phyloP scores from a whole-genome alignment of 2,329 filamentous ascomycete genomes.

The Colletotrichum agaves region DNA sequence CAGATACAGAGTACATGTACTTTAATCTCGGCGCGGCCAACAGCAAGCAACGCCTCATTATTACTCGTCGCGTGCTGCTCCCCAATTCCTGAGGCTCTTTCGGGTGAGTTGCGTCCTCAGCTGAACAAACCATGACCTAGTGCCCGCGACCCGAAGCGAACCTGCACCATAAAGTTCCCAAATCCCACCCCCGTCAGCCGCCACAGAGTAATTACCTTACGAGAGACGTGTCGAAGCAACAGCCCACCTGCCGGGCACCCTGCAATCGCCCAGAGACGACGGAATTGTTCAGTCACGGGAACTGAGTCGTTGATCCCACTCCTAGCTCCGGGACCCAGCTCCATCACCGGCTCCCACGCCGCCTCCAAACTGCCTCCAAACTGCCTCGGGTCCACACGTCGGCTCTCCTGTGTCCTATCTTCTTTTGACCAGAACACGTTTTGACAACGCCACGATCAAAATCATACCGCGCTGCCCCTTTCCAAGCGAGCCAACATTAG shows the following conservation, averaged over 20 bases:
- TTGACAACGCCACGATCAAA: slow-evolving; percentile 5
- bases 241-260: too few species aligned
- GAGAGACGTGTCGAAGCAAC: too few species aligned
- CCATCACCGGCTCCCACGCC: not conserved
- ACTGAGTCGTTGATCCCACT: slow-evolving; percentile 27
- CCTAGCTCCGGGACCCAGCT: slow-evolving; percentile 17
- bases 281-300: slow-evolving; percentile 20
- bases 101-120: slow-evolving; percentile 1
- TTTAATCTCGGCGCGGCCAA: slow-evolving; percentile 17
- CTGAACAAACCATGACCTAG: not conserved
- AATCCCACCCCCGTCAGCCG: too few species aligned
- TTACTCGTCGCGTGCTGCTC: not conserved
- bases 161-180: not conserved
- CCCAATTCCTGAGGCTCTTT: not conserved
- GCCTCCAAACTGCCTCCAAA: not conserved
- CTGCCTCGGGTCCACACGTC: too few species aligned
- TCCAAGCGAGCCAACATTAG: not conserved
- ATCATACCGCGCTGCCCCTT: not conserved
- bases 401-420: not conserved
- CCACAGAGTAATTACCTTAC: too few species aligned
- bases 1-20: slow-evolving; percentile 8
- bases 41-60: not conserved
- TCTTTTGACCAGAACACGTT: slow-evolving; percentile 8
- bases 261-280: not conserved
- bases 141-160: not conserved